Evolutionary conservation across 2,329 filamentous ascomycete genomes (phyloP).

Genomic region (Gaeumannomyces sp.): DNA sequence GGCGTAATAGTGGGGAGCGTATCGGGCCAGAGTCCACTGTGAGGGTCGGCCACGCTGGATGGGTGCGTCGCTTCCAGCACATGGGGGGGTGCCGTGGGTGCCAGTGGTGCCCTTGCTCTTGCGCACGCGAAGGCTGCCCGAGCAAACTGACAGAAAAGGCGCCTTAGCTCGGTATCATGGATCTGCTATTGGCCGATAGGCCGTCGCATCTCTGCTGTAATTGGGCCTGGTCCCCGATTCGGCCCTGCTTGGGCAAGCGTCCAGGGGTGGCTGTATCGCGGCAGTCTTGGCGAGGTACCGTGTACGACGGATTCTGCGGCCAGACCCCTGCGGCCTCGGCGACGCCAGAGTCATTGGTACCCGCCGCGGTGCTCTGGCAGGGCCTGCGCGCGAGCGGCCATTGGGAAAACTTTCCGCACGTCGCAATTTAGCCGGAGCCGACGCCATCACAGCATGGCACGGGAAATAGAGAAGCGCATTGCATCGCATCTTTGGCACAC

Average conservation of each 20-base stretch:
- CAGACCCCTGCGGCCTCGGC: background rate
- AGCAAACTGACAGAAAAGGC: background rate
- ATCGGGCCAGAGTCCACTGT: constrained; percentile 21
- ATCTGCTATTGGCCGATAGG: constrained; percentile 5
- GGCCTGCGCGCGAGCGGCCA: background rate
- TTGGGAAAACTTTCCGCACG: constrained; percentile 15
- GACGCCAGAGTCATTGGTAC: background rate
- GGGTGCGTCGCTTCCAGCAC: constrained; percentile 1
- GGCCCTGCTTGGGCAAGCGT: constrained; percentile 12
- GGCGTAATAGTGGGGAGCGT: constrained; percentile 50
- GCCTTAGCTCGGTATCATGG: background rate
- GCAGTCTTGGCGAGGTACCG: background rate
- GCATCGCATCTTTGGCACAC: background rate
- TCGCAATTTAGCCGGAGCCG: constrained; percentile 27
- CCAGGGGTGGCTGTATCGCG: background rate
- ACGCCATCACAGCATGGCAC: constrained; percentile 10
- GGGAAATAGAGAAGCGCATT: background rate
- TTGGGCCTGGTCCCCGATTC: constrained; percentile 11
- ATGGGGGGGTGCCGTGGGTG: background rate
- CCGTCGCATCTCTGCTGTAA: constrained; percentile 7
- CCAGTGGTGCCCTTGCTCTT: background rate
- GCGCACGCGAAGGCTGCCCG: background rate
- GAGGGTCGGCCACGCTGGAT: constrained; percentile 5
- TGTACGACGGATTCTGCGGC: background rate
- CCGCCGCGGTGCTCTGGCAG: background rate